These are phyloP conservation scores for Tothia fuscella DNA, from an alignment of 2,329 filamentous ascomycete genomes.

Conservation along the genomic window DNA sequence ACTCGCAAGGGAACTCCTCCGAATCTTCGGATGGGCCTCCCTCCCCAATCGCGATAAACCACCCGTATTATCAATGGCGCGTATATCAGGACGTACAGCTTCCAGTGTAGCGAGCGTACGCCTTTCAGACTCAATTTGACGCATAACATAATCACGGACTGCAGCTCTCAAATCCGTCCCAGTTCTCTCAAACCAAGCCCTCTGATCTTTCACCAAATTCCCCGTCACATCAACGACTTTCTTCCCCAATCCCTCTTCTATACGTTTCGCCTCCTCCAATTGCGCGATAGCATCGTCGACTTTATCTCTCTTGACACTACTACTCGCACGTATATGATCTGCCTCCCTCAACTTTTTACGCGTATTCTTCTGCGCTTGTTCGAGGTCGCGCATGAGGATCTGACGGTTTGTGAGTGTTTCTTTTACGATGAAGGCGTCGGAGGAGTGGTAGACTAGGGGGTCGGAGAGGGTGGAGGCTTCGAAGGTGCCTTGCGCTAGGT, in stretches of 20 bases:
- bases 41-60: conserved; percentile 82
- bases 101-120: conserved; percentile 88
- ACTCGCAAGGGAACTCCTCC: conserved; percentile 66
- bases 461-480: conserved; percentile 93
- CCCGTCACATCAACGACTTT: conserved; percentile 84
- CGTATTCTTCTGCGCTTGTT: conserved; percentile 79
- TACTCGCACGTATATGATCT: conserved; percentile 76
- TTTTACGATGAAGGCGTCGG: conserved; percentile 95
- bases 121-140: conserved; percentile 90
- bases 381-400: conserved; percentile 83
- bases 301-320: conserved; percentile 83
- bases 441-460: conserved; percentile 86
- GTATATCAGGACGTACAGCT: conserved; percentile 82
- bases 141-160: conserved; percentile 83
- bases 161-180: conserved; percentile 70
- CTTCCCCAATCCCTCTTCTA: conserved; percentile 68
- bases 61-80: conserved; percentile 81
- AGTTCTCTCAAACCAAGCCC: conserved; percentile 82
- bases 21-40: conserved; percentile 65
- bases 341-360: conserved; percentile 74
- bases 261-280: conserved; percentile 73
- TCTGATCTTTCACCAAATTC: conserved; percentile 78
- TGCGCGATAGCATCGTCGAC: conserved; percentile 93
- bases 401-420: conserved; percentile 96
- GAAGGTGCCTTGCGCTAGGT: conserved; percentile 90